These are phyloP conservation scores for Wickerhamomyces bovis DNA, from an alignment of 805 yeast species.

Conservation along the genomic window DNA sequence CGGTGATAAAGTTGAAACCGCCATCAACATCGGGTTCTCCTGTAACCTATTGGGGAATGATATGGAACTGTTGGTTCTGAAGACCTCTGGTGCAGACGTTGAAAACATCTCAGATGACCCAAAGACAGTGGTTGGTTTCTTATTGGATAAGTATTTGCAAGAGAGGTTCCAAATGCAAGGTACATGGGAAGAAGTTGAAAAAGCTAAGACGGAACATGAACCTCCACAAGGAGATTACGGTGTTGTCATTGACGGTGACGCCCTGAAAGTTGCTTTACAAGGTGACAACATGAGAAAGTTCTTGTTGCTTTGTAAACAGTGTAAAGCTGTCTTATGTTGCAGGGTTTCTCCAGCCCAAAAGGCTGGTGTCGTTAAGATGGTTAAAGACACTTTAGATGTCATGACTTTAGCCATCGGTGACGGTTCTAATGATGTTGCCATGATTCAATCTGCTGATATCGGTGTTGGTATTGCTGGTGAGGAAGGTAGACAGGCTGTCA, in stretches of 20 bases:
- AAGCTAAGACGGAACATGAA: slow-evolving; percentile 51
- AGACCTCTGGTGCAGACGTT: slow-evolving; percentile 51
- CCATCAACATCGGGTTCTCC: slow-evolving; percentile 80
- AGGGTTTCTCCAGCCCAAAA: slow-evolving; percentile 82
- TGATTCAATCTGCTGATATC: slow-evolving; percentile 83
- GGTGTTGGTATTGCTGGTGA: slow-evolving; percentile 75
- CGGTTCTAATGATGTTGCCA: slow-evolving; percentile 85
- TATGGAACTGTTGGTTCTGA: slow-evolving; percentile 66
- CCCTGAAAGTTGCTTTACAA: slow-evolving; percentile 47
- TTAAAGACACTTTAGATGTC: slow-evolving; percentile 63
- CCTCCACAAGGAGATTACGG: slow-evolving; percentile 67
- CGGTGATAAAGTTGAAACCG: slow-evolving; percentile 88
- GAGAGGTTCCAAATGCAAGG: slow-evolving; percentile 53
- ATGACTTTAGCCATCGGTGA: slow-evolving; percentile 83
- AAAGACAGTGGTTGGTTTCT: slow-evolving; percentile 21
- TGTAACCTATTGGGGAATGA: slow-evolving; percentile 72
- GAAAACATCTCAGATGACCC: slow-evolving; percentile 37
- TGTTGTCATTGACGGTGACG: slow-evolving; percentile 73
- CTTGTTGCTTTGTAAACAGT: slow-evolving; percentile 66
- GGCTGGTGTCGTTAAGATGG: slow-evolving; percentile 69
- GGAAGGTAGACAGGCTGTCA: slow-evolving; percentile 83
- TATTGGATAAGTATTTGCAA: slow-evolving; percentile 39
- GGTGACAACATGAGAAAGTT: slow-evolving; percentile 47
- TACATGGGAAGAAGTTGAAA: slow-evolving; percentile 45
- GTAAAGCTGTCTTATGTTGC: slow-evolving; percentile 74